Evolutionary conservation across 768 basidiomycete species (phyloP).

Genomic region (Podaxis sp.): DNA sequence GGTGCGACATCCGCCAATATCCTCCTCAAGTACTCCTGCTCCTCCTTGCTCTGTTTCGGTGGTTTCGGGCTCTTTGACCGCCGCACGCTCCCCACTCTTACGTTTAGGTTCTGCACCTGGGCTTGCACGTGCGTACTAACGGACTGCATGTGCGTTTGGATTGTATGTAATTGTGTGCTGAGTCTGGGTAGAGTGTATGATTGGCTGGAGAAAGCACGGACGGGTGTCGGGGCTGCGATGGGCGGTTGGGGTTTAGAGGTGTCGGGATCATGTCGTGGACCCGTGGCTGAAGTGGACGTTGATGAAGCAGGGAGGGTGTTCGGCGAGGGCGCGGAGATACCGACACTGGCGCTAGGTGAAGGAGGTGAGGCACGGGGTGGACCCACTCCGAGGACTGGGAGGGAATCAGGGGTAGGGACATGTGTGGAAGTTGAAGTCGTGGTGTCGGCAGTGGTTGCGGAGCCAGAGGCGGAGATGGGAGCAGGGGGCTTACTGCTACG

Average conservation of each 20-base stretch:
- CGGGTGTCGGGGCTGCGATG: not conserved
- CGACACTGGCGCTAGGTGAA: not conserved
- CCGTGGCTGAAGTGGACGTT: constrained; percentile 2
- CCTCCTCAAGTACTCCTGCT: constrained; percentile 65
- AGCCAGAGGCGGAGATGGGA: constrained; percentile 3
- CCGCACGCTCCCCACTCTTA: constrained; percentile 16
- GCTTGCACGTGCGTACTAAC: constrained; percentile 18
- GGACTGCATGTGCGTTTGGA: constrained; percentile 10
- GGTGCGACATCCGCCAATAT: constrained; percentile 66
- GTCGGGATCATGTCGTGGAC: not conserved
- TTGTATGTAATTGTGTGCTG: constrained; percentile 5
- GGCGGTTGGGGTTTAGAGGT: not conserved
- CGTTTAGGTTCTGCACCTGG: not conserved
- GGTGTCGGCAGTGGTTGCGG: not conserved
- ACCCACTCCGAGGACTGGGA: not conserved
- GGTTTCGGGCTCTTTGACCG: constrained; percentile 47
- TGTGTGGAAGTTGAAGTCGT: constrained; percentile 1
- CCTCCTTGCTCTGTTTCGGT: constrained; percentile 54
- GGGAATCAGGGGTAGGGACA: not conserved
- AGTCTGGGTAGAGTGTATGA: constrained; percentile 3
- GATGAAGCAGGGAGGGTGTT: not conserved
- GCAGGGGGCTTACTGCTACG: constrained; percentile 14
- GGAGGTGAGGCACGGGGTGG: not conserved
- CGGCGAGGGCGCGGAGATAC: not conserved
- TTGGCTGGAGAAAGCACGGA: not conserved